Evolutionary conservation across 1,139 yeast species (phyloP).

Genomic region (Pichia sorboxylosa): DNA sequence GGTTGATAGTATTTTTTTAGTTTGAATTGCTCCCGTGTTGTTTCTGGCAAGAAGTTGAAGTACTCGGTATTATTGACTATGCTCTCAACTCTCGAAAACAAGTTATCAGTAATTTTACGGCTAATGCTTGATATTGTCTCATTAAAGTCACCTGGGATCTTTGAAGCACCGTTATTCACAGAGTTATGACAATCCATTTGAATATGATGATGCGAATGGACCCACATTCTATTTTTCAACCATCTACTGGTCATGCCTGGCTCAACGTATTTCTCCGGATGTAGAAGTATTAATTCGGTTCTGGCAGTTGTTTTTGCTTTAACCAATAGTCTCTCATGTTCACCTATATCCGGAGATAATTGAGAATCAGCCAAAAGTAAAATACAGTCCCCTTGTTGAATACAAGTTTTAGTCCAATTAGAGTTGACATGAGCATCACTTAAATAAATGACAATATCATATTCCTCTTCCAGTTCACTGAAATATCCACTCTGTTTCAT

Average conservation of each 20-base stretch:
- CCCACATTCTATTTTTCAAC: constrained; percentile 82
- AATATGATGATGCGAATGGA: constrained; percentile 85
- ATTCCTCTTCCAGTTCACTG: constrained; percentile 82
- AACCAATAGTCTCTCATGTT: constrained; percentile 65
- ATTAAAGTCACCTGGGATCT: background rate
- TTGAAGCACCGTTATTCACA: background rate
- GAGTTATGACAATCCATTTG: constrained; percentile 34
- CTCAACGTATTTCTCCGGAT: constrained; percentile 68
- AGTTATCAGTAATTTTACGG: constrained; percentile 16
- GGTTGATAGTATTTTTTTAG: constrained; percentile 30
- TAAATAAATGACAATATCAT: constrained; percentile 75
- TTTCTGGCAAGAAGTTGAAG: constrained; percentile 17
- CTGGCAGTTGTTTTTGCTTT: constrained; percentile 77
- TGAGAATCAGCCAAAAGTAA: constrained; percentile 57
- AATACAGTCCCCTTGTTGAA: constrained; percentile 89
- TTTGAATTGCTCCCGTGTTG: constrained; percentile 16
- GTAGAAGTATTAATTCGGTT: constrained; percentile 76
- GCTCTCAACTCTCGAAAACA: constrained; percentile 19
- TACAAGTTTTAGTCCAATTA: constrained; percentile 86
- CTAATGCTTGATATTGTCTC: constrained; percentile 14
- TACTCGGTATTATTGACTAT: constrained; percentile 22
- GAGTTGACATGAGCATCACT: constrained; percentile 80
- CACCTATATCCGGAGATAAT: constrained; percentile 65
- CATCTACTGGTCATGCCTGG: constrained; percentile 81
- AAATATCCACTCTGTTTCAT: constrained; percentile 81